Evolutionary conservation across 2,329 filamentous ascomycete genomes (phyloP), one percentile per base, ranked within the genome.

Genomic region (Trichoderma sp.): DNA sequence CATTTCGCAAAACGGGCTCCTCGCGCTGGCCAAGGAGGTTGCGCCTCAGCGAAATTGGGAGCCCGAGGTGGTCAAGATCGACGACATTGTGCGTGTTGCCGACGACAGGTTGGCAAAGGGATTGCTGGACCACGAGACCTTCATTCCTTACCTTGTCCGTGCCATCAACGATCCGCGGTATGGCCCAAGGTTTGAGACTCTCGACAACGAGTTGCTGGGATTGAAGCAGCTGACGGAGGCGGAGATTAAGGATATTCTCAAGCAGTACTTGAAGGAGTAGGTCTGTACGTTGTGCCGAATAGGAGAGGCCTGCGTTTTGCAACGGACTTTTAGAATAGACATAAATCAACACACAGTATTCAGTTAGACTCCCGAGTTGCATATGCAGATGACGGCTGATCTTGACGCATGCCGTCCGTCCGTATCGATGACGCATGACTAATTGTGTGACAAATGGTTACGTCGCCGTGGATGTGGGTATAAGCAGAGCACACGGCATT

Each of bases 31-130:
- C 1, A 85, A 89, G 77, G 79, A 83, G 66, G 77, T 79, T 1
- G 84, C 83, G 2, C 83, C 82, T 0, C 73, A 76, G 26, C 83
- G 84, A 73, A 58, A 72, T 2, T 90, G 83, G 82, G 78, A 80
- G 0, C 79, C 87, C 0, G 78, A 78, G n/a, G 73, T 76, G 6
- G 73, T 71, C 4, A 75, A 73, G n/a, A 68, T 79, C 13, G 76
- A 76, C 5, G 77, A 77, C 24, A 18, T 75, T 1, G 71, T 63
- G 21, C 74, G 72, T 10, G 72, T 65, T 56, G 77, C 76, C 0
- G 76, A 76, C 60, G 75, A 75, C 68, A 74, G 75, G 13, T 61
- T 80, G 6, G 75, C 75, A 54, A 73, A 79, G 72, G 78, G 77
- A 0, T 59, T 76, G 0, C 59, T 74, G 11, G 77, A 78, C 11